Evolutionary conservation across 345 rosid genomes (phyloP).

Genomic region (Cardamine chenopodiifolia): DNA sequence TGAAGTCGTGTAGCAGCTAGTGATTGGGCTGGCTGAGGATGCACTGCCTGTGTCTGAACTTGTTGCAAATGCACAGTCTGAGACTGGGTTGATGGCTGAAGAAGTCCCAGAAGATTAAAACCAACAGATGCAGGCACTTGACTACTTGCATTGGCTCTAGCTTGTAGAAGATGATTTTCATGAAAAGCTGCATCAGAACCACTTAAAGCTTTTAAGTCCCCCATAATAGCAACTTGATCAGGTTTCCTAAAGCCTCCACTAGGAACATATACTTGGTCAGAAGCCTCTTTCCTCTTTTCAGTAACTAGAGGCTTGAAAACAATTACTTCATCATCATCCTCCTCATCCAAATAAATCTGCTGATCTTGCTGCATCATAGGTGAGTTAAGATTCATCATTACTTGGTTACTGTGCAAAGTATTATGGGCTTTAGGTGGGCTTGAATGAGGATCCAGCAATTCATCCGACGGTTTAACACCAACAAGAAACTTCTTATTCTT

Average conservation of each 20-base stretch:
- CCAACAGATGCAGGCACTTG: conserved; percentile 51
- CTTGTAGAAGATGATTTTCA: conserved; percentile 50
- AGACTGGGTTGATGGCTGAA: conserved; percentile 37
- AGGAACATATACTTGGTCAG: conserved; percentile 47
- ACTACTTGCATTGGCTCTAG: conserved; percentile 47
- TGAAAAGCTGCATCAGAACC: conserved; percentile 46
- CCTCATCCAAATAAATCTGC: conserved; percentile 56
- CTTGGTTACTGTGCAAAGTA: conserved; percentile 44
- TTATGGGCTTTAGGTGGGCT: conserved; percentile 40
- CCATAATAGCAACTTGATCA: conserved; percentile 44
- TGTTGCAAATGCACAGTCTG: conserved; percentile 40
- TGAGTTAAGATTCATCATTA: conserved; percentile 39
- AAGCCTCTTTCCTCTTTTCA: conserved; percentile 59
- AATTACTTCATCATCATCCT: conserved; percentile 87
- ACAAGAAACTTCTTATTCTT: conserved; percentile 68
- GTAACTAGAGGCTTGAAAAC: conserved; percentile 78
- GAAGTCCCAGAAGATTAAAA: conserved; percentile 28
- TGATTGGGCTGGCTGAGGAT: conserved; percentile 36
- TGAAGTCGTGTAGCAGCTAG: conserved; percentile 34
- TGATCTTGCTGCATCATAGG: conserved; percentile 45
- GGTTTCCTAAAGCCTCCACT: conserved; percentile 54
- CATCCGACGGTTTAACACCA: conserved; percentile 64
- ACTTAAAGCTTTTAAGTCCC: conserved; percentile 49
- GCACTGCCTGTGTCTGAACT: conserved; percentile 35
- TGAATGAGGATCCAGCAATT: conserved; percentile 39